These are phyloP conservation scores for Rhodomyrtus psidioides DNA, from an alignment of 441 rosid species.

Conservation along the genomic window DNA sequence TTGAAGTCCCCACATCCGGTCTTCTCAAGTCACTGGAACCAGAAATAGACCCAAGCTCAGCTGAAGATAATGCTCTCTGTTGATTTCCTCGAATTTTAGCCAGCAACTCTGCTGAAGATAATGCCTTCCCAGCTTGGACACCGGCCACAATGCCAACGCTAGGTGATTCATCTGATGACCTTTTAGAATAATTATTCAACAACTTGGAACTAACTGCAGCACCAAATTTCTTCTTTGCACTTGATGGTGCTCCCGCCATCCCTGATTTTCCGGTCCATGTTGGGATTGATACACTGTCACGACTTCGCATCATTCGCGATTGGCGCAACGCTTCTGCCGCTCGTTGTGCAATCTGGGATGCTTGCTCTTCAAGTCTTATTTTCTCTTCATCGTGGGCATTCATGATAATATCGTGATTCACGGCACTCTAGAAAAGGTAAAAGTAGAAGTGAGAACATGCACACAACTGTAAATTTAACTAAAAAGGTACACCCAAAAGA, in stretches of 20 bases:
- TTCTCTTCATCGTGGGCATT: constrained; percentile 70
- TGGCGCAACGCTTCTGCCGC: constrained; percentile 92
- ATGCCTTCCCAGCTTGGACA: constrained; percentile 72
- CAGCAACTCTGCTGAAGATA: constrained; percentile 77
- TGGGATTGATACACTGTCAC: constrained; percentile 67
- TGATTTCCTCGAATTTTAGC: constrained; percentile 70
- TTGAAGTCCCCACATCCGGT: constrained; percentile 17
- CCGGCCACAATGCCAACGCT: constrained; percentile 60
- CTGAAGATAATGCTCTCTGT: constrained; percentile 64
- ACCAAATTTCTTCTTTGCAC: constrained; percentile 64
- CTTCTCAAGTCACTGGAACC: constrained; percentile 25
- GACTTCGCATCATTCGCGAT: constrained; percentile 77
- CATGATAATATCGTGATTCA: constrained; percentile 84
- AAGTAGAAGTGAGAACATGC: not conserved
- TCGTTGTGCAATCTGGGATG: constrained; percentile 80
- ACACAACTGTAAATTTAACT: not conserved
- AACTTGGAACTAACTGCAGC: constrained; percentile 49
- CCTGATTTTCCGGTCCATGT: constrained; percentile 98
- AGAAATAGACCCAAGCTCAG: constrained; percentile 25
- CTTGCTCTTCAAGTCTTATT: constrained; percentile 81
- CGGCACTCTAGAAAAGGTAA: constrained; percentile 50
- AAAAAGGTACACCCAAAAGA: not conserved
- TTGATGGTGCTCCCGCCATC: constrained; percentile 82
- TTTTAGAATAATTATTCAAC: constrained; percentile 13
- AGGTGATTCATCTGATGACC: constrained; percentile 18